Conservation (phyloP, 1,284 basidiomycete species). For the Rhodotorula sp. region DNA sequence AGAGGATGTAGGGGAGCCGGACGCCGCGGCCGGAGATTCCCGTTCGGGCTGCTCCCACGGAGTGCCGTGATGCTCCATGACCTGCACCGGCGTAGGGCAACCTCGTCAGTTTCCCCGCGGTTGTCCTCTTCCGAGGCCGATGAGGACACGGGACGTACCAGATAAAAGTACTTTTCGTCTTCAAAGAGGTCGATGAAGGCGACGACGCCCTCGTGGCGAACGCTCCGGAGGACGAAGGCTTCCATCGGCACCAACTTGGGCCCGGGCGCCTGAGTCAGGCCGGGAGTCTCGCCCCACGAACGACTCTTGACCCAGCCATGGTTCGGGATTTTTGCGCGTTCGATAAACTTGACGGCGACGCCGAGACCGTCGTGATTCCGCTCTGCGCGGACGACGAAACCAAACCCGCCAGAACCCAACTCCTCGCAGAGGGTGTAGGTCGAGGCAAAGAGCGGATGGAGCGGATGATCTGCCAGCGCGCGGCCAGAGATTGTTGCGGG, state of each 20-base stretch:
- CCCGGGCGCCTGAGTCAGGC: slow-evolving; percentile 24
- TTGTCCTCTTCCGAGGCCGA: background rate
- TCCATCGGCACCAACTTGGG: slow-evolving; percentile 66
- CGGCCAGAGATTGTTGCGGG: slow-evolving; percentile 24
- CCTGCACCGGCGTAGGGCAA: slow-evolving; percentile 53
- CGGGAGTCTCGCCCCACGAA: slow-evolving; percentile 29
- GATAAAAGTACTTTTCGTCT: slow-evolving; percentile 77
- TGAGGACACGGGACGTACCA: slow-evolving; percentile 57
- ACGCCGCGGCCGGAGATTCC: background rate
- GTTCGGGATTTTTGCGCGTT: slow-evolving; percentile 54
- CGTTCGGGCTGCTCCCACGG: slow-evolving; percentile 61
- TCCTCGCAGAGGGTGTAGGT: slow-evolving; percentile 66
- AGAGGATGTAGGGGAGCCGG: slow-evolving; percentile 14
- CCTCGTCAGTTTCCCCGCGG: background rate
- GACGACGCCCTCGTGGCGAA: slow-evolving; percentile 77
- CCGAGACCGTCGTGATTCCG: slow-evolving; percentile 57
- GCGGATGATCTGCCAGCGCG: slow-evolving; percentile 54
- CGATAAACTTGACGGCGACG: slow-evolving; percentile 90
- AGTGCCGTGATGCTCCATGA: slow-evolving; percentile 86
- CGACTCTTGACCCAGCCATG: slow-evolving; percentile 37
- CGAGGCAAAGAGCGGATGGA: slow-evolving; percentile 65
- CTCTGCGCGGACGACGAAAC: slow-evolving; percentile 64
- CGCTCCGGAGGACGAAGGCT: slow-evolving; percentile 68
- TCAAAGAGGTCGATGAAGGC: slow-evolving; percentile 79
- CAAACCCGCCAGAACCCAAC: slow-evolving; percentile 85